Base-by-base conservation (phyloP, 768 basidiomycete species). In the Naganishia randhawae region DNA sequence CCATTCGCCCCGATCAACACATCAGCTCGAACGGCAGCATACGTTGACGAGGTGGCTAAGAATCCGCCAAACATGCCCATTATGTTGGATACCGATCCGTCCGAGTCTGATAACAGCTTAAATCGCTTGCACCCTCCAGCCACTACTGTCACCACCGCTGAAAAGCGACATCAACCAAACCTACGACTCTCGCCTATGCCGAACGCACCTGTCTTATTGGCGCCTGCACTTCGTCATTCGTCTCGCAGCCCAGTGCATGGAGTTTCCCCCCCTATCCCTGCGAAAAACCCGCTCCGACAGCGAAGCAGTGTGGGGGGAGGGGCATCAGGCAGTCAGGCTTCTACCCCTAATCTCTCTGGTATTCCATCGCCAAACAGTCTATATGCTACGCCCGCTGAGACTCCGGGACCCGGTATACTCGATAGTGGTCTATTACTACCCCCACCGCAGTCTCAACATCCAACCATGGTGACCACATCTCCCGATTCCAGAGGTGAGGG, bases 221-320 rank as follows among this genome's bases (percentile, higher is more conserved):
- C 16, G 7, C 39, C 57, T 22, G 57, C 35, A 8, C 5, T 61
- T 14, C 27, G 14, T 7, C 57, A 39, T 39, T 29, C 41, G 17
- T 11, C 37, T 22, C 42, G 41, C 22, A 66, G 51, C 16, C 41
- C 52, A 27, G 14, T n/a, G 50, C 37, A 42, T 6, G 50, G 37
- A 13, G 31, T 37, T 0, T 50, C 57, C 19, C 67, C 67, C 17
- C 64, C 69, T 16, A 69, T 69, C 31, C 69, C 69, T 25, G 53
- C 63, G 9, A 65, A 50, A 22, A 69, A 66, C 35, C 69, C 69
- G 29, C 64, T 65, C 5, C 51, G 69, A 35, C 52, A 64, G 39
- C 51, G 54, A 17, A 50, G 37, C 29, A 53, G 57, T 32, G 2
- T 31, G 0, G 52, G 25, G 0, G 52, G 25, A 22, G 54, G 39